phyloP scores from a whole-genome alignment of 768 basidiomycete genomes.

The Rossbeevera mucosa region DNA sequence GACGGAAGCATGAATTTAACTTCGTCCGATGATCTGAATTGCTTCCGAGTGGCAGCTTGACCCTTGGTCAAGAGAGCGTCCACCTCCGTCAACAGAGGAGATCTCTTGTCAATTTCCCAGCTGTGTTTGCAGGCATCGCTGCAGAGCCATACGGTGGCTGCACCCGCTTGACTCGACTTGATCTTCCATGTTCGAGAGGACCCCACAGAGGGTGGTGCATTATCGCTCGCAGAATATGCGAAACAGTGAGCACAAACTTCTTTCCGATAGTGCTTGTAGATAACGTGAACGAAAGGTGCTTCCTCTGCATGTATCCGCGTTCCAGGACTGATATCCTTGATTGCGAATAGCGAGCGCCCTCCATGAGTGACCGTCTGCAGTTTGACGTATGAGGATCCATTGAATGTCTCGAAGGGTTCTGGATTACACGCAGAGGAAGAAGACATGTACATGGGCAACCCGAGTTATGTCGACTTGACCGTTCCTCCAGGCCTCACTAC shows the following conservation, averaged over 20 bases:
- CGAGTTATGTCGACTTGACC: too few relatives aligned
- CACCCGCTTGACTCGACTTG: slow-evolving; percentile 29
- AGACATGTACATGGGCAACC: slow-evolving; percentile 7
- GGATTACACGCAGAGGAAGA: not conserved
- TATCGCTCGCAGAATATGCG: slow-evolving; percentile 43
- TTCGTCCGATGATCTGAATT: slow-evolving; percentile 21
- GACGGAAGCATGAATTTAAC: slow-evolving; percentile 15
- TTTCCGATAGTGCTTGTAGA: slow-evolving; percentile 59
- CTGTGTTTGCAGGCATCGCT: slow-evolving; percentile 40
- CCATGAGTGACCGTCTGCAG: slow-evolving; percentile 39
- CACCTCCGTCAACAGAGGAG: slow-evolving; percentile 29
- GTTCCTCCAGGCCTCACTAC: not conserved
- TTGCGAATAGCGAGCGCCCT: slow-evolving; percentile 53
- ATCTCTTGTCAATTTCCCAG: slow-evolving; percentile 39
- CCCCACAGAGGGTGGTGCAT: slow-evolving; percentile 12
- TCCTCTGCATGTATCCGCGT: slow-evolving; percentile 42
- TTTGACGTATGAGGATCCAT: slow-evolving; percentile 14
- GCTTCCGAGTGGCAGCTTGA: slow-evolving; percentile 26
- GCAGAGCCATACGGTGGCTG: slow-evolving; percentile 56
- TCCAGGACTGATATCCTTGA: slow-evolving; percentile 36
- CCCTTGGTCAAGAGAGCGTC: slow-evolving; percentile 36
- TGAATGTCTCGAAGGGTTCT: not conserved
- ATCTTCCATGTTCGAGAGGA: slow-evolving; percentile 41
- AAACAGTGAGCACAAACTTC: slow-evolving; percentile 67
- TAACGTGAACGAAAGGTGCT: slow-evolving; percentile 51